These are phyloP conservation scores for Bromus sterilis DNA, from an alignment of 176 grass and related monocot genomes.

Conservation along the genomic window DNA sequence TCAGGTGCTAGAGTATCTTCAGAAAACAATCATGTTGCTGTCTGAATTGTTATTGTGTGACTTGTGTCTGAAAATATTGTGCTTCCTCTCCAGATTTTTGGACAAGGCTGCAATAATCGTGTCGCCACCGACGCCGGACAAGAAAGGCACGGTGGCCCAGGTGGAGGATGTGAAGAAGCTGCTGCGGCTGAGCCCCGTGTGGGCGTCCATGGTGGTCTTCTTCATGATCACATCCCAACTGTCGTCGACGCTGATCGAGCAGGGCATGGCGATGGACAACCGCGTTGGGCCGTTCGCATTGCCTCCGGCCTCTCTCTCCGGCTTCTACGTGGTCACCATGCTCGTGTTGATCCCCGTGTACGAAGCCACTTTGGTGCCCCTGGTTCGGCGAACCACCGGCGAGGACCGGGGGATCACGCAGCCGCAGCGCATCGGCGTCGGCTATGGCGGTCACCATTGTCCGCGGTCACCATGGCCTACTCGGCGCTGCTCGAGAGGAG, in stretches of 20 bases:
- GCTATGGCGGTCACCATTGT: conserved; percentile 26
- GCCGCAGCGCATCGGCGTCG: conserved; percentile 32
- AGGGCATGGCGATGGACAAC: conserved; percentile 38
- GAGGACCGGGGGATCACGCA: conserved; percentile 29
- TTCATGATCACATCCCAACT: conserved; percentile 24
- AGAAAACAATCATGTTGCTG: neutral
- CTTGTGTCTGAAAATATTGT: neutral
- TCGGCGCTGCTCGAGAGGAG: conserved; percentile 35
- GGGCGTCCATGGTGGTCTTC: conserved; percentile 28
- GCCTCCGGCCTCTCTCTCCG: conserved; percentile 31
- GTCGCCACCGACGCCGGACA: neutral
- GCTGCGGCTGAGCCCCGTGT: conserved; percentile 13
- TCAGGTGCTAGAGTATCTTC: neutral
- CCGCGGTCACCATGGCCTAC: conserved; percentile 12
- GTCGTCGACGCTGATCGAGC: conserved; percentile 40
- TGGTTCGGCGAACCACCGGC: conserved; percentile 19
- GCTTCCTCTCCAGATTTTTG: conserved; percentile 19
- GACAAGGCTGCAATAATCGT: conserved; percentile 44
- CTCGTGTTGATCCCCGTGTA: conserved; percentile 28
- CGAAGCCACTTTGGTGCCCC: conserved; percentile 19
- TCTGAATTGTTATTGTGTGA: no score
- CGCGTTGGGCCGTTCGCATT: neutral
- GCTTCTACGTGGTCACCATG: conserved; percentile 8
- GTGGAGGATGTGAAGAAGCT: conserved; percentile 57
- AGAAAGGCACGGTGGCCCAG: conserved; percentile 37